These are phyloP conservation scores for Sporodiniella umbellata DNA, from an alignment of 371 early-diverging fungal species.

Conservation along the genomic window DNA sequence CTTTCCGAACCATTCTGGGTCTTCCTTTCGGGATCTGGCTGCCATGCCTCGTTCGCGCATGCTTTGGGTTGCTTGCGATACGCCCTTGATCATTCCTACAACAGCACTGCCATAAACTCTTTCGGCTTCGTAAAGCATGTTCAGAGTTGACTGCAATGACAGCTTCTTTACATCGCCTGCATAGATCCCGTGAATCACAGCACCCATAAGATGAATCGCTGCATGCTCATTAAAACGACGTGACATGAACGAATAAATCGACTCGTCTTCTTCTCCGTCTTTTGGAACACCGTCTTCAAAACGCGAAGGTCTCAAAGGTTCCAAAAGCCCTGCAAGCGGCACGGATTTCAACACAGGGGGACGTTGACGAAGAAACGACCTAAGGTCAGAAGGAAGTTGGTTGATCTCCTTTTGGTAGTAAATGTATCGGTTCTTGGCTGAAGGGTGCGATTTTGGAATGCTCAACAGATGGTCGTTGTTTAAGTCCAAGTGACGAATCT, in stretches of 20 bases:
- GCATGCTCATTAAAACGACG: conserved; percentile 68
- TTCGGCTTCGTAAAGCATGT: conserved; percentile 66
- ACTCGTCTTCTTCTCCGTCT: conserved; percentile 37
- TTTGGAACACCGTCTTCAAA: conserved; percentile 56
- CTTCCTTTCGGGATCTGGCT: conserved; percentile 28
- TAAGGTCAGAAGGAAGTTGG: conserved; percentile 50
- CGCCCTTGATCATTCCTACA: conserved; percentile 31
- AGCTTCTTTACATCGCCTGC: conserved; percentile 81
- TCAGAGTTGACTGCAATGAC: conserved; percentile 73
- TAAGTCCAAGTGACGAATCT: conserved; percentile 19
- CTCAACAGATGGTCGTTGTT: conserved; percentile 37
- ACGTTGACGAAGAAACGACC: conserved; percentile 40
- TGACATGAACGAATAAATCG: conserved; percentile 62
- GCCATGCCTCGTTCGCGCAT: conserved; percentile 42
- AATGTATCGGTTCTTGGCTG: conserved; percentile 81
- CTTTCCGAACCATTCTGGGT: conserved; percentile 57
- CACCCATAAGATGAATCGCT: conserved; percentile 64
- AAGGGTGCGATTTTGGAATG: conserved; percentile 66
- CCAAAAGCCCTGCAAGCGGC: conserved; percentile 36
- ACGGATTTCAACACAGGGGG: conserved; percentile 56
- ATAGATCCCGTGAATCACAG: conserved; percentile 91
- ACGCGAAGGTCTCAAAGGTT: conserved; percentile 72
- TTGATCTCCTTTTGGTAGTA: conserved; percentile 69
- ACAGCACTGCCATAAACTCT: conserved; percentile 65
- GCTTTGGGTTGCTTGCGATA: conserved; percentile 23